phyloP scores from a whole-genome alignment of 805 yeast genomes.

The Hanseniaspora pseudoguilliermondii region DNA sequence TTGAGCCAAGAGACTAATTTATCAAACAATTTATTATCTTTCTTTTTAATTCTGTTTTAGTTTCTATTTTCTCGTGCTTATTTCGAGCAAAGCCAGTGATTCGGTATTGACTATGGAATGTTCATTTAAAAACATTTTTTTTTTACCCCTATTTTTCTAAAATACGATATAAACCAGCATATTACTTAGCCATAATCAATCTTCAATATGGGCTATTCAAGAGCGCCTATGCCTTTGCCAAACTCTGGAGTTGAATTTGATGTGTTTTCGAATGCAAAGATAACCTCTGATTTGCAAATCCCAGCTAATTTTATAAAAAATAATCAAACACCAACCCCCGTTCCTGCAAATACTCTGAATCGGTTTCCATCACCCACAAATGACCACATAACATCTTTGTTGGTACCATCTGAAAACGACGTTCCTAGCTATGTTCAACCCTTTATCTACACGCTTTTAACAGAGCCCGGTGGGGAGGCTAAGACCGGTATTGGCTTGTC shows the following conservation, averaged over 20 bases:
- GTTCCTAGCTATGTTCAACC: conserved; percentile 14
- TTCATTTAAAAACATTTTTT: too few species aligned
- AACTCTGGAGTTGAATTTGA: neutral
- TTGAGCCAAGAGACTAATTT: neutral
- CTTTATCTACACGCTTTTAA: conserved; percentile 21
- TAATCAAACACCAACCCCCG: conserved; percentile 26
- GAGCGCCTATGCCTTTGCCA: conserved; percentile 8
- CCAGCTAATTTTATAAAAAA: conserved; percentile 33
- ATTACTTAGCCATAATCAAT: neutral
- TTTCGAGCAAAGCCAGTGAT: too few species aligned
- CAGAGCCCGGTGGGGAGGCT: conserved; percentile 26
- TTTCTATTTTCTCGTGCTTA: too few species aligned
- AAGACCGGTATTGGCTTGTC: neutral
- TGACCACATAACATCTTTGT: conserved; percentile 18
- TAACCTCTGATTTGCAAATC: conserved; percentile 23
- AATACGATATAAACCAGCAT: neutral
- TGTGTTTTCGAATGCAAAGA: conserved; percentile 21
- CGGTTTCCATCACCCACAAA: conserved; percentile 11
- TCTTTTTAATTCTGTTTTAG: neutral
- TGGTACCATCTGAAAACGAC: conserved; percentile 6
- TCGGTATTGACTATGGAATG: too few species aligned
- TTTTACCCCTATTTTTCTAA: neutral
- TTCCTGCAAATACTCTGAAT: conserved; percentile 23
- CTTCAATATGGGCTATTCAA: neutral
- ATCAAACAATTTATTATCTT: neutral